Evolutionary conservation across 257 asterid species (phyloP).

Genomic region (Nyctanthes arbortristis): DNA sequence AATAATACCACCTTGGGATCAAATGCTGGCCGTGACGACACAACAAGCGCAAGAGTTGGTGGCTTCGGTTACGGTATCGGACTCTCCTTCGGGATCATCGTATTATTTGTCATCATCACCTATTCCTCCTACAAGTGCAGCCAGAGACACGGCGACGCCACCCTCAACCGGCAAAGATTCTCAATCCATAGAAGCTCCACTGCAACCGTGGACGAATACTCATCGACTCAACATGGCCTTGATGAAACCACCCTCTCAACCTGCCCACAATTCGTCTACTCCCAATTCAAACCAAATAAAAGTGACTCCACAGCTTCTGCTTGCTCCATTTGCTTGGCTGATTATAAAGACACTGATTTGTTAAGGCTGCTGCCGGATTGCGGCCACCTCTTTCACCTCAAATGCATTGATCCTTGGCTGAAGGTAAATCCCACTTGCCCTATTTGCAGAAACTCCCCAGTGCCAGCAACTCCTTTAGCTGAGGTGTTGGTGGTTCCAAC

Average conservation of each 20-base stretch:
- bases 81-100: constrained; percentile 33
- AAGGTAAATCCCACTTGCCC: constrained; percentile 57
- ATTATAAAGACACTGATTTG: constrained; percentile 56
- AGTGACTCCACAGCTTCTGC: constrained; percentile 27
- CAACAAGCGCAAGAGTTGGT: constrained; percentile 8
- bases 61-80: constrained; percentile 40
- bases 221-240: constrained; percentile 26
- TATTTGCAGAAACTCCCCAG: constrained; percentile 52
- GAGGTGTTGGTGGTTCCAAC: constrained; percentile 9
- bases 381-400: constrained; percentile 58
- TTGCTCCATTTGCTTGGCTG: constrained; percentile 66
- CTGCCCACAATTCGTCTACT: constrained; percentile 42
- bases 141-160: background rate
- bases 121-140: constrained; percentile 34
- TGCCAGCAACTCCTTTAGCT: constrained; percentile 18
- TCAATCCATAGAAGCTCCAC: background rate
- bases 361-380: constrained; percentile 60
- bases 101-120: constrained; percentile 32
- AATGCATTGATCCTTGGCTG: constrained; percentile 66
- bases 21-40: background rate
- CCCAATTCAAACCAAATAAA: constrained; percentile 33
- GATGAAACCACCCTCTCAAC: constrained; percentile 38
- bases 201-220: background rate
- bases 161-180: background rate
- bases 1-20: constrained; percentile 11